These are phyloP conservation scores for Ophiocordyceps camponoti-saundersi DNA, from an alignment of 2,329 filamentous ascomycete species.

Conservation along the genomic window DNA sequence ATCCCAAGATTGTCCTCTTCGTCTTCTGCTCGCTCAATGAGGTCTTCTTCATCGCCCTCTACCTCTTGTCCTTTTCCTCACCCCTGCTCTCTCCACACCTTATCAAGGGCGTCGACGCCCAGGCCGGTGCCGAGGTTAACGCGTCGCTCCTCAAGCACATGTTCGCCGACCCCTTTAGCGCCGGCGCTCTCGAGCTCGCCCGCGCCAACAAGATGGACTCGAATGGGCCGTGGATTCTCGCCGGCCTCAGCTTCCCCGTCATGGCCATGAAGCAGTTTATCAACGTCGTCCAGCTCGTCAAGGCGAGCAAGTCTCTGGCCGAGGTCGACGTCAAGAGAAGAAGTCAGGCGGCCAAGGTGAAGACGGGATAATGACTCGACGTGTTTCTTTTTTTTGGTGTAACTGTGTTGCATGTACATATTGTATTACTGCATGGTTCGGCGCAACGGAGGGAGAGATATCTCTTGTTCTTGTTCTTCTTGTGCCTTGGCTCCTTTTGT, in stretches of 20 bases:
- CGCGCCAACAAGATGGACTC: constrained; percentile 87
- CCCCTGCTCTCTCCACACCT: constrained; percentile 78
- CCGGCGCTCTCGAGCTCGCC: constrained; percentile 80
- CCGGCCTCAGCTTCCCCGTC: constrained; percentile 63
- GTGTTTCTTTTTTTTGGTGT: no score
- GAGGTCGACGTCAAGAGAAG: constrained; percentile 65
- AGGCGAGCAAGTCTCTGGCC: constrained; percentile 80
- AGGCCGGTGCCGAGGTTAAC: constrained; percentile 53
- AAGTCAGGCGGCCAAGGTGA: constrained; percentile 25
- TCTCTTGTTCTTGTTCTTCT: neutral
- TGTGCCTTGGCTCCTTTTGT: neutral
- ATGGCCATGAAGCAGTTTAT: constrained; percentile 88
- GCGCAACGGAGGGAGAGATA: neutral
- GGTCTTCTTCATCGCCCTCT: constrained; percentile 93
- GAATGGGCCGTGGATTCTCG: constrained; percentile 51
- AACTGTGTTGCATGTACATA: no score
- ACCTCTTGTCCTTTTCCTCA: constrained; percentile 92
- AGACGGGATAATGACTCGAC: constrained; percentile 11
- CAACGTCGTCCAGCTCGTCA: constrained; percentile 86
- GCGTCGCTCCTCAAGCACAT: constrained; percentile 54
- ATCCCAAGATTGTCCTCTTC: constrained; percentile 66
- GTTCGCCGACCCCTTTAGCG: constrained; percentile 81
- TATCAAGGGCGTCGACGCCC: constrained; percentile 41
- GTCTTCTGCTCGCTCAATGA: constrained; percentile 83
- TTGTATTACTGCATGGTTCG: neutral